Conservation (phyloP, 164 flowering plant genomes). For the Magnolia changhungtana region DNA sequence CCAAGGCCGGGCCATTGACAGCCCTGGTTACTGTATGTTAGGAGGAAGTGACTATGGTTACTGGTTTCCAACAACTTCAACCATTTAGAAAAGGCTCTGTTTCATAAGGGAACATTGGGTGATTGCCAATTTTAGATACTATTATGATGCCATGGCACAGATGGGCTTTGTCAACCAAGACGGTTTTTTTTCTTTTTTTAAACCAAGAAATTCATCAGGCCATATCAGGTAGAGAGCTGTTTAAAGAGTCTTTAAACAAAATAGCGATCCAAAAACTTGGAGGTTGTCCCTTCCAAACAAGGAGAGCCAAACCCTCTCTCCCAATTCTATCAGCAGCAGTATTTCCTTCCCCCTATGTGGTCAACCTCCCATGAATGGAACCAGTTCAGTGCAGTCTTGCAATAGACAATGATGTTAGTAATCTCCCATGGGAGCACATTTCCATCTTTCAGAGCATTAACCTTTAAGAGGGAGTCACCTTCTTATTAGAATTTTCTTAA, state of each 20-base stretch:
- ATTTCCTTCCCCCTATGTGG: too few relatives aligned
- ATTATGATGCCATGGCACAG: not conserved
- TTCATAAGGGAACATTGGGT: not conserved
- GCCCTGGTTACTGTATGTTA: too few relatives aligned
- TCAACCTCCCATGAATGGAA: not conserved
- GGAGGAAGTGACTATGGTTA: too few relatives aligned
- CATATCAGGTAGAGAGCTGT: too few relatives aligned
- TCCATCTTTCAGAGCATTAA: not conserved
- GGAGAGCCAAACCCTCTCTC: too few relatives aligned
- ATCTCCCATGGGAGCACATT: not conserved
- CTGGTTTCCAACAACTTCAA: too few relatives aligned
- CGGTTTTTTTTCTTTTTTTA: not conserved
- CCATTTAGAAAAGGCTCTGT: not conserved
- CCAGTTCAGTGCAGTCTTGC: not conserved
- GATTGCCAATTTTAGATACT: not conserved
- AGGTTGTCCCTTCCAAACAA: too few relatives aligned
- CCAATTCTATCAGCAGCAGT: too few relatives aligned
- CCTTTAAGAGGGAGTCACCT: too few relatives aligned
- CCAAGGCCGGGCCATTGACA: too few relatives aligned
- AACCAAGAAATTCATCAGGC: not conserved
- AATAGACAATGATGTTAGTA: not conserved
- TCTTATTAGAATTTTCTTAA: not conserved
- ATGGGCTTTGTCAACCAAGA: not conserved
- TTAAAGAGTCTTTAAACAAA: too few relatives aligned
- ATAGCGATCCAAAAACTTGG: too few relatives aligned